A percentile compares a stretch with the other conserved stretches of the same genome.
These are phyloP conservation scores for Phlegmacium glaucopus DNA, from an alignment of 768 basidiomycete species.

Conservation along the genomic window DNA sequence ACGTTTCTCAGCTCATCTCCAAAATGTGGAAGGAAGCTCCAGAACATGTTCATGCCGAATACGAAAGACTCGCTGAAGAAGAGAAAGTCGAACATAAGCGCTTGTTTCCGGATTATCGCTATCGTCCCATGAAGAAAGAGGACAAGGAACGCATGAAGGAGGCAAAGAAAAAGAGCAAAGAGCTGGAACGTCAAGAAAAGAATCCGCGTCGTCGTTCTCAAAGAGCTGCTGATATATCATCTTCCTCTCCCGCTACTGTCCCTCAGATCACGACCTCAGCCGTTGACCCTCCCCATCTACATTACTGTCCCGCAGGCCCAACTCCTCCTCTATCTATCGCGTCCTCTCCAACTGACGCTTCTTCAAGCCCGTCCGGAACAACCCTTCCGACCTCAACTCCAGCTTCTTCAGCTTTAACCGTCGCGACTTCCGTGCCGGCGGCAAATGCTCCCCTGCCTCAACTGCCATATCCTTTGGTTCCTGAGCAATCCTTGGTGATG, in stretches of 20 bases:
- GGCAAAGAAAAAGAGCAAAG: constrained; percentile 38
- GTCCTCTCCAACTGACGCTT: constrained; percentile 38
- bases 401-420: not conserved
- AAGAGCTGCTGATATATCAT: constrained; percentile 8
- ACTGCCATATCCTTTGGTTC: not conserved
- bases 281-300: constrained; percentile 20
- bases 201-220: constrained; percentile 14
- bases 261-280: constrained; percentile 11
- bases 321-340: constrained; percentile 52
- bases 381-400: not conserved
- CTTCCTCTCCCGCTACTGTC: constrained; percentile 9
- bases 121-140: constrained; percentile 52
- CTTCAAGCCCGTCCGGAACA: constrained; percentile 7
- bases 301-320: constrained; percentile 39
- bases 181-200: constrained; percentile 26
- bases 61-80: constrained; percentile 50
- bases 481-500: not conserved
- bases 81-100: constrained; percentile 49
- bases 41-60: constrained; percentile 42
- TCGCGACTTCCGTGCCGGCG: not conserved
- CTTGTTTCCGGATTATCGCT: constrained; percentile 56
- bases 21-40: constrained; percentile 60
- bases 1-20: constrained; percentile 62
- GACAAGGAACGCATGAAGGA: constrained; percentile 40
- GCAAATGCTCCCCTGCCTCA: not conserved